phyloP scores from a whole-genome alignment of 1,139 yeast genomes.

The Casaregolazyma suthepensis region DNA sequence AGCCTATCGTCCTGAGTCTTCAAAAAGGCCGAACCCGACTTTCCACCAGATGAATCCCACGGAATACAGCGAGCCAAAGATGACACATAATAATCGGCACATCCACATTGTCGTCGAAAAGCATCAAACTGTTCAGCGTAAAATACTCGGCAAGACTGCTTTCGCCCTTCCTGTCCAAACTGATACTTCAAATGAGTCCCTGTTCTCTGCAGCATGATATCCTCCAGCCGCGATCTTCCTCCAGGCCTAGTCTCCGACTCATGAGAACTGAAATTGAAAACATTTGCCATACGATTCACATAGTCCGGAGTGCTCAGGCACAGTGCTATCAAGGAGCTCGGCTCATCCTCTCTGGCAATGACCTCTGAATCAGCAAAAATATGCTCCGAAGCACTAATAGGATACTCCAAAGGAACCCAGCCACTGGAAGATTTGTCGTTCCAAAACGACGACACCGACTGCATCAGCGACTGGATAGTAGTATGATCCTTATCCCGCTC shows the following conservation, averaged over 20 bases:
- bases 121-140: constrained; percentile 98
- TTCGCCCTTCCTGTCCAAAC: constrained; percentile 78
- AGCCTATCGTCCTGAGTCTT: constrained; percentile 88
- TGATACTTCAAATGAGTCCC: constrained; percentile 88
- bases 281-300: constrained; percentile 49
- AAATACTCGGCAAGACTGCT: constrained; percentile 85
- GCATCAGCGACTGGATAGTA: constrained; percentile 57
- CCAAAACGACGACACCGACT: constrained; percentile 88
- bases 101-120: constrained; percentile 75
- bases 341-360: constrained; percentile 93
- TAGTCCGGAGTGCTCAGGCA: constrained; percentile 85
- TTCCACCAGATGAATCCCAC: constrained; percentile 97
- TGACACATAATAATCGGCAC: constrained; percentile 70
- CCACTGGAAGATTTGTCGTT: constrained; percentile 94
- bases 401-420: constrained; percentile 90
- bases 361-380: constrained; percentile 92
- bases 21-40: constrained; percentile 89
- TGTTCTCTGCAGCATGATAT: constrained; percentile 68
- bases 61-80: constrained; percentile 88
- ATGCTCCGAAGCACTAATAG: constrained; percentile 67
- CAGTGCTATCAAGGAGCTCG: constrained; percentile 89
- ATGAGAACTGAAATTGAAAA: constrained; percentile 9
- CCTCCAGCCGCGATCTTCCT: constrained; percentile 42
- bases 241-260: constrained; percentile 20
- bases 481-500: constrained; percentile 43